Conservation (phyloP, 2,329 filamentous ascomycete genomes). For the Cladorrhinum sp. region DNA sequence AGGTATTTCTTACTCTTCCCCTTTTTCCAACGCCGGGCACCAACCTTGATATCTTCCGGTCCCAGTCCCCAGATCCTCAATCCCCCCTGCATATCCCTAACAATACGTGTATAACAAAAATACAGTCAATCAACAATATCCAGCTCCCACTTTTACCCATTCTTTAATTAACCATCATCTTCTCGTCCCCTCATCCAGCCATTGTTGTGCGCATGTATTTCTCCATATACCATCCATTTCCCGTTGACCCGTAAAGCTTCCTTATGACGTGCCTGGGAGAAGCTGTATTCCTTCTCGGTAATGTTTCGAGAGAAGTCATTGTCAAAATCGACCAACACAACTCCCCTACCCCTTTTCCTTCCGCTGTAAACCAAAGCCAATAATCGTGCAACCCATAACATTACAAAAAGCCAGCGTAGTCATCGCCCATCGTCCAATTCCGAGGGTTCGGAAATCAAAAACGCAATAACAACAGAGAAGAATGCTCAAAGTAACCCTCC, state of each 20-base stretch:
- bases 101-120: too few species aligned
- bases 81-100: too few species aligned
- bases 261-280: neutral
- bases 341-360: neutral
- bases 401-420: neutral
- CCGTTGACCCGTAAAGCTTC: too few species aligned
- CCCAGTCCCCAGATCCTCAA: too few species aligned
- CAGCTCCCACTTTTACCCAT: neutral
- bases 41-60: too few species aligned
- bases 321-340: neutral
- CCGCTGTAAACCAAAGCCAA: neutral
- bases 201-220: neutral
- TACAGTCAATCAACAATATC: neutral
- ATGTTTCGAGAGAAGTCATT: neutral
- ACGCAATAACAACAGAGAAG: neutral
- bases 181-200: neutral
- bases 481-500: neutral
- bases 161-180: too few species aligned
- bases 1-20: neutral
- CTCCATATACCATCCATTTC: neutral
- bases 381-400: neutral
- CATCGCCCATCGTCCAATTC: neutral
- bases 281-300: neutral
- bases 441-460: neutral
- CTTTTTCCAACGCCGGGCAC: too few species aligned